Percentiles rank a stretch among this genome's conserved stretches.
Conservation (phyloP, 257 asterid genomes). For the Gentiana dahurica region DNA sequence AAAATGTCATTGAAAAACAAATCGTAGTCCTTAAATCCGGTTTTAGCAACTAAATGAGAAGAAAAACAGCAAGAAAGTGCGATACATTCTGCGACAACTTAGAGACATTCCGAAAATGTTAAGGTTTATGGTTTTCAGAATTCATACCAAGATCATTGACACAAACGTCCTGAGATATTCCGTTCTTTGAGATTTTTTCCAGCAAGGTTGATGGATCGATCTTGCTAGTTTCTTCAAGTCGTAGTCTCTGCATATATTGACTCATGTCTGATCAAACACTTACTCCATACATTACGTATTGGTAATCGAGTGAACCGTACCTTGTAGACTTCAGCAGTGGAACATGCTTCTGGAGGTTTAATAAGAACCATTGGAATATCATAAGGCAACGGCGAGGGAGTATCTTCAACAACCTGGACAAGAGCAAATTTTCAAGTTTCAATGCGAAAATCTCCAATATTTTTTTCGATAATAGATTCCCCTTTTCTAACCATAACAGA, state of each 20-base stretch:
- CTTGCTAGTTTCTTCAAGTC: conserved; percentile 52
- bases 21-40: too few species aligned
- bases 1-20: too few species aligned
- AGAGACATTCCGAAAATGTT: too few species aligned
- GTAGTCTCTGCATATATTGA: conserved; percentile 39
- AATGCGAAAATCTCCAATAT: neutral
- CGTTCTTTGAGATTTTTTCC: conserved; percentile 57
- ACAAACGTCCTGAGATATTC: conserved; percentile 83
- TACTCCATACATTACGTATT: conserved; percentile 3
- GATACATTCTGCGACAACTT: too few species aligned
- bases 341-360: conserved; percentile 86
- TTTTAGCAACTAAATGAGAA: too few species aligned
- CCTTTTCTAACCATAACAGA: too few species aligned
- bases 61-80: too few species aligned
- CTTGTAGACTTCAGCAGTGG: conserved; percentile 98
- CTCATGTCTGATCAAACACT: conserved; percentile 3
- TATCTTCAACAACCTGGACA: conserved; percentile 70
- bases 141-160: conserved; percentile 76
- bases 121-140: neutral
- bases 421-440: neutral
- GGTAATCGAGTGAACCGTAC: conserved; percentile 21
- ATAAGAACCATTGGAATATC: conserved; percentile 86
- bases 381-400: conserved; percentile 44
- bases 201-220: conserved; percentile 72
- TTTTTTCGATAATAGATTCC: neutral